Base-by-base conservation (phyloP, 2,329 filamentous ascomycete genomes). In the Beauveria sp. region DNA sequence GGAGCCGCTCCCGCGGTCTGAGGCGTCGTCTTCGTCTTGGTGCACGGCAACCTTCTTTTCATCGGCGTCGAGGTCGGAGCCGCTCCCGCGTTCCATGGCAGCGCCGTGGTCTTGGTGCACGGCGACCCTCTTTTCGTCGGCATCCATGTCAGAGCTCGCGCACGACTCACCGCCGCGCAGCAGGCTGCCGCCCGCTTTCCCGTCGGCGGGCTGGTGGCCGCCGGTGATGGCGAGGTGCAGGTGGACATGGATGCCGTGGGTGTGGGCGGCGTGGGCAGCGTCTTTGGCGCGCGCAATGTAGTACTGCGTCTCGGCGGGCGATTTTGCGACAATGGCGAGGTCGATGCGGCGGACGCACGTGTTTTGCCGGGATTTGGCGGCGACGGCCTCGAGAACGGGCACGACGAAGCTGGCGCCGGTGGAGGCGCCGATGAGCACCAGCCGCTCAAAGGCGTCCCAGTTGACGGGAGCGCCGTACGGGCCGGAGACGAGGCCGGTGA, bases 371-470 rank as follows among this genome's bases (percentile, higher is more conserved):
- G 74, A 69, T 38, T 76, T 74, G 34, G 53, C n/a, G 1, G 84
- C 75, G 2, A 84, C 74, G 64, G 77, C 79, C 65, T 87, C 83
- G 0, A 87, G 73, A 3, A 87, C 83, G 0, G 84, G 83, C 6
- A 87, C 71, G 1, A 81, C 84, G 61, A 84, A 87, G 3, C 83
- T 86, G 1, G 83, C 81, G n/a, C 84, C 84, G 0, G 84, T 87
- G 0, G 84, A 87, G 0, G 84, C 84, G 0, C 83, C 84, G 48
- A 87, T 81, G 3, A 87, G 74, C 5, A 87, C 73, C 49, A 87
- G 70, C 0, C 83, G 84, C 70, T 87, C 84, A 68, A 81, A 87
- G 0, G 81, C 75, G 53, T 85, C 77, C 81, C 82, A 85, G 5
- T 76, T 74, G 0, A 83, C 82, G 2, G 83, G 82, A 5, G 71